Evolutionary conservation across 306 rosid genomes (phyloP).

Genomic region (Gleditsia sinensis): DNA sequence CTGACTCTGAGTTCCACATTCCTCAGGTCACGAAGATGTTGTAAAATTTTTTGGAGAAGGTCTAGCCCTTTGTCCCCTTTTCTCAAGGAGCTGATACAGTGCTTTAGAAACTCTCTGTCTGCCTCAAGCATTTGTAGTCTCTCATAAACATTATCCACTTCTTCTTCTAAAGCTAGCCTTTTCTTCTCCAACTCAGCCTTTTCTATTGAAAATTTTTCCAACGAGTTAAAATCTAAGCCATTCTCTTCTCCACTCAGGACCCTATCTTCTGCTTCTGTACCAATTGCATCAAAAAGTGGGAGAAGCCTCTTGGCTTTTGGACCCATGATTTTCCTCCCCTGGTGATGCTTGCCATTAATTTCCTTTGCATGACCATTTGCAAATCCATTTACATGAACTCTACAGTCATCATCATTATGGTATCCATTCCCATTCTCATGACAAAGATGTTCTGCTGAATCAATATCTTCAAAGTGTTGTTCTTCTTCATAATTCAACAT

Average conservation of each 20-base stretch:
- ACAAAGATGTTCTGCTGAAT: slow-evolving; percentile 35
- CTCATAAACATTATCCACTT: slow-evolving; percentile 76
- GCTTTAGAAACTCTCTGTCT: slow-evolving; percentile 90
- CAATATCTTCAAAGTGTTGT: slow-evolving; percentile 46
- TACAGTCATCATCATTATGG: slow-evolving; percentile 42
- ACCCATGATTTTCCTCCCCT: slow-evolving; percentile 51
- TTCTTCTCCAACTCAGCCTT: slow-evolving; percentile 48
- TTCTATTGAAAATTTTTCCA: slow-evolving; percentile 36
- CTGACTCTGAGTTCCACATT: slow-evolving; percentile 68
- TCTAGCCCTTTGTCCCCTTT: slow-evolving; percentile 87
- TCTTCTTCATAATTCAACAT: slow-evolving; percentile 67
- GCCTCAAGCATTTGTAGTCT: slow-evolving; percentile 86
- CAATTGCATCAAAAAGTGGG: slow-evolving; percentile 47
- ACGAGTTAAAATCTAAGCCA: slow-evolving; percentile 37
- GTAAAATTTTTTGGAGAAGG: slow-evolving; percentile 62
- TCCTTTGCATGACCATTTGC: slow-evolving; percentile 66
- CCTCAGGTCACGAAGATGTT: slow-evolving; percentile 89
- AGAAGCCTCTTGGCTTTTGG: slow-evolving; percentile 64
- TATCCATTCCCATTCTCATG: slow-evolving; percentile 76
- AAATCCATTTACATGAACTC: slow-evolving; percentile 50
- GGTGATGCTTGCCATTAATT: slow-evolving; percentile 63
- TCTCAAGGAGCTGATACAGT: slow-evolving; percentile 79
- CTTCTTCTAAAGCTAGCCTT: slow-evolving; percentile 59
- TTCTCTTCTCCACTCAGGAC: slow-evolving; percentile 59
- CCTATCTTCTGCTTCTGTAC: slow-evolving; percentile 55